phyloP scores from a whole-genome alignment of 768 basidiomycete species.

The Dentipellis sp. region DNA sequence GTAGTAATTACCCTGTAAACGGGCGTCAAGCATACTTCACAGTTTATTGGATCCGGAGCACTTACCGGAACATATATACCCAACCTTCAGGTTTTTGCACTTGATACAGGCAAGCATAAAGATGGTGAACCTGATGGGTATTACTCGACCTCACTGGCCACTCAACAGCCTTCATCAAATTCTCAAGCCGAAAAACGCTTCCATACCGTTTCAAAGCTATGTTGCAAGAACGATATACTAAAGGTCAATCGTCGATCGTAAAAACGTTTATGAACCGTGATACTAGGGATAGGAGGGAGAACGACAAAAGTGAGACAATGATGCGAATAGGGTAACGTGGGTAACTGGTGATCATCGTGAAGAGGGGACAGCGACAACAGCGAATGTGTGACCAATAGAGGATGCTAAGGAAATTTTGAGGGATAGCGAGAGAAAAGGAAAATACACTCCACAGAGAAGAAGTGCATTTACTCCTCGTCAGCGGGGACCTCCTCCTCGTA shows the following conservation, averaged over 20 bases:
- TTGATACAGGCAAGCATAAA: too few species aligned
- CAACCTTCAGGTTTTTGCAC: too few species aligned
- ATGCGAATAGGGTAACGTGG: constrained; percentile 14
- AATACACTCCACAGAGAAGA: constrained; percentile 1
- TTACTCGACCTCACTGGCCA: too few species aligned
- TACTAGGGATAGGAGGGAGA: neutral
- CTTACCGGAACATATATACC: too few species aligned
- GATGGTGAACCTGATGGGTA: too few species aligned
- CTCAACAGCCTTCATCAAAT: too few species aligned
- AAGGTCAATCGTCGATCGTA: neutral
- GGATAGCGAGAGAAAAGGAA: constrained; percentile 8
- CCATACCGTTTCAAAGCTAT: neutral
- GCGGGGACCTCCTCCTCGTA: constrained; percentile 70
- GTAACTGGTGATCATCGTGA: constrained; percentile 6
- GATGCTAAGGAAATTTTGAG: constrained; percentile 14
- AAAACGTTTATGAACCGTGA: neutral
- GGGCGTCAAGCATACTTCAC: too few species aligned
- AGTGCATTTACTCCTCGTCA: constrained; percentile 37
- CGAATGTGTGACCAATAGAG: constrained; percentile 13
- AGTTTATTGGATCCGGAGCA: too few species aligned
- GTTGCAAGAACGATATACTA: neutral
- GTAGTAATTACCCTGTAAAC: too few species aligned
- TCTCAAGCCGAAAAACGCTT: neutral
- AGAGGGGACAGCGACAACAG: neutral
- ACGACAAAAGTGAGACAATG: constrained; percentile 5